Percentiles rank a stretch among this genome's conserved stretches.
Evolutionary conservation across 129 eudicot genomes (phyloP).

Genomic region (Pittosporum tobira): DNA sequence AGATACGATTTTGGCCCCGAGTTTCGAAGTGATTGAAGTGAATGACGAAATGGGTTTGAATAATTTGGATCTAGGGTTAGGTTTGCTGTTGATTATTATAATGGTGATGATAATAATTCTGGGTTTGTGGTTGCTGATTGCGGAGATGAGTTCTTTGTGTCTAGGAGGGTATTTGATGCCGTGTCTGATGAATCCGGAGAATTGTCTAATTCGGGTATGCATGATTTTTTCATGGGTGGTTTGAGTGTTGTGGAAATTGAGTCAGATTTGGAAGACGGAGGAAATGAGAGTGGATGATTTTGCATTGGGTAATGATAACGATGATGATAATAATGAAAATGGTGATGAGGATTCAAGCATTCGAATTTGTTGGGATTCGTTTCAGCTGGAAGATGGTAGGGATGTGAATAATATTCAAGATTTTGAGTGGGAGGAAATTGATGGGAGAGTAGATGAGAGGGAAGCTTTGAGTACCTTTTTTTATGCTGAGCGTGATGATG

Average conservation of each 20-base stretch:
- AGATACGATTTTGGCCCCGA: background rate
- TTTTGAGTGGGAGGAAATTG: conserved; percentile 73
- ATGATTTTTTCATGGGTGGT: conserved; percentile 24
- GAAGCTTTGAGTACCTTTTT: conserved; percentile 38
- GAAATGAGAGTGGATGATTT: conserved; percentile 13
- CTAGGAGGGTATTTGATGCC: conserved; percentile 14
- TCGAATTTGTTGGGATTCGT: conserved; percentile 45
- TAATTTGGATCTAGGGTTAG: conserved; percentile 29
- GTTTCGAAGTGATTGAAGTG: conserved; percentile 22
- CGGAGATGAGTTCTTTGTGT: conserved; percentile 29
- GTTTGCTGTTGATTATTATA: conserved; percentile 7
- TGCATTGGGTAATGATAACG: conserved; percentile 16
- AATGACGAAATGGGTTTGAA: conserved; percentile 19
- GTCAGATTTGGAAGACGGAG: conserved; percentile 19
- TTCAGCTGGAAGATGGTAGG: conserved; percentile 32
- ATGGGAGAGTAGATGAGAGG: conserved; percentile 34
- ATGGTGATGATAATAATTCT: conserved; percentile 19
- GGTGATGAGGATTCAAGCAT: conserved; percentile 29
- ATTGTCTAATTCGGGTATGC: conserved; percentile 10
- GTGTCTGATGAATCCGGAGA: conserved; percentile 22
- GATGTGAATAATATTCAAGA: conserved; percentile 29
- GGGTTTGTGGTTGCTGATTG: conserved; percentile 29
- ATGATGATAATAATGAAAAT: conserved; percentile 1
- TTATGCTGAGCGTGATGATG: conserved; percentile 40
- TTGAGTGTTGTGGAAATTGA: conserved; percentile 20